Evolutionary conservation across 176 grass and related monocot species (phyloP), one percentile per base, ranked within the genome.

Genomic region (Cenchrus fungigraminus): DNA sequence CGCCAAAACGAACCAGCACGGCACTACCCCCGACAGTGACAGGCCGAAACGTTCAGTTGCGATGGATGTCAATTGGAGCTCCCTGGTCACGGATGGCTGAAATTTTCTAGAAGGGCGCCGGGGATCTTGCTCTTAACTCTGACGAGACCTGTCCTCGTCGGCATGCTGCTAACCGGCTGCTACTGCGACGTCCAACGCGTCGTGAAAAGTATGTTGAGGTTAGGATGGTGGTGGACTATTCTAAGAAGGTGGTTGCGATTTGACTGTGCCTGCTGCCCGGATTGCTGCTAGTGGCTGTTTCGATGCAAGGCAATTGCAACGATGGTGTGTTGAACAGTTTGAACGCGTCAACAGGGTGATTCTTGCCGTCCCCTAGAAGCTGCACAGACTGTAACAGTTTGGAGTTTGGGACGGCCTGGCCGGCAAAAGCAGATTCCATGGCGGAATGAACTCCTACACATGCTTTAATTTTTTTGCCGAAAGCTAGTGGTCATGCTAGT

Each of bases 351-450:
- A n/a, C 10, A 9, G 67, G 19, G 49, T 19, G 20, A 42, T 28
- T 62, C 16, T 57, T 46, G 40, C 64, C 13, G 46, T 81, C 52
- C 12, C 29, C 22, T 25, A 25, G 22, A 25, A 22, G 49, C 20
- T 42, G 56, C 64, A 42, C 60, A 25, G 10, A 42, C 46, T 58
- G 60, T 17, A 16, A 78, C 82, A 65, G 77, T 46, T 46, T 9
- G 45, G 45, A 46, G 31, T 32, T 52, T 80, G 52, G 57, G 44
- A 16, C 56, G 32, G 43, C 82, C 68, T 19, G 77, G 70, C 71
- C 66, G 72, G 73, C 73, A 20, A 83, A 83, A 74, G 59, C 44
- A 79, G 79, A 90, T 86, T 86, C 84, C 74, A 61, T 32, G 47
- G 58, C 10, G 65, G 52, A 5, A 62, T 62, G 59, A 59, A 32